Percentiles rank a stretch among this genome's conserved stretches.
These are phyloP conservation scores for Arabidopsis lyrata DNA, from an alignment of 441 rosid species.

Conservation along the genomic window DNA sequence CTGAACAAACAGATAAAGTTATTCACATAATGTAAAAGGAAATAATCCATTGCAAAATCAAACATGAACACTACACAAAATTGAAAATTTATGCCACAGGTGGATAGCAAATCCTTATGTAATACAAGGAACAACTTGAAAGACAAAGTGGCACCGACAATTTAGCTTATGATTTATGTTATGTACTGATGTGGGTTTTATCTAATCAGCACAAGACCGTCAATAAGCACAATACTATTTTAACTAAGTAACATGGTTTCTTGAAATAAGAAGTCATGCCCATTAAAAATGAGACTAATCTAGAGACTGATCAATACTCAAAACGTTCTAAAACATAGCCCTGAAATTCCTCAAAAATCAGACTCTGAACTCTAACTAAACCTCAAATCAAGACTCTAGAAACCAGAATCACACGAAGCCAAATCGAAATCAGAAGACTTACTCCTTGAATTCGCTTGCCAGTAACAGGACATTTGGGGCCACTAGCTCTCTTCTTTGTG, in stretches of 20 bases:
- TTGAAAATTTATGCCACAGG: conserved; percentile 38
- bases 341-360: neutral
- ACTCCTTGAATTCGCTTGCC: conserved; percentile 93
- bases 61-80: no score
- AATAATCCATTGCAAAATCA: neutral
- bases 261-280: neutral
- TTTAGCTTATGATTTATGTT: conserved; percentile 58
- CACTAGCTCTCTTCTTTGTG: conserved; percentile 89
- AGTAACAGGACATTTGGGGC: conserved; percentile 85
- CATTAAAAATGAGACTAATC: neutral
- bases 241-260: neutral
- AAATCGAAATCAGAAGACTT: conserved; percentile 36
- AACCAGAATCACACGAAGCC: neutral
- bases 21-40: neutral
- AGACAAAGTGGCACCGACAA: conserved; percentile 41
- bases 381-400: neutral
- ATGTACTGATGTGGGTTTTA: conserved; percentile 43
- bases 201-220: conserved; percentile 50
- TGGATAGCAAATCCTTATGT: conserved; percentile 43
- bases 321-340: neutral
- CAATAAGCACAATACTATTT: conserved; percentile 39
- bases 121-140: conserved; percentile 42
- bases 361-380: neutral
- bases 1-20: conserved; percentile 40
- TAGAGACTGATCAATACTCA: neutral